phyloP scores from a whole-genome alignment of 1,284 basidiomycete genomes.

The Puccinia triticina region DNA sequence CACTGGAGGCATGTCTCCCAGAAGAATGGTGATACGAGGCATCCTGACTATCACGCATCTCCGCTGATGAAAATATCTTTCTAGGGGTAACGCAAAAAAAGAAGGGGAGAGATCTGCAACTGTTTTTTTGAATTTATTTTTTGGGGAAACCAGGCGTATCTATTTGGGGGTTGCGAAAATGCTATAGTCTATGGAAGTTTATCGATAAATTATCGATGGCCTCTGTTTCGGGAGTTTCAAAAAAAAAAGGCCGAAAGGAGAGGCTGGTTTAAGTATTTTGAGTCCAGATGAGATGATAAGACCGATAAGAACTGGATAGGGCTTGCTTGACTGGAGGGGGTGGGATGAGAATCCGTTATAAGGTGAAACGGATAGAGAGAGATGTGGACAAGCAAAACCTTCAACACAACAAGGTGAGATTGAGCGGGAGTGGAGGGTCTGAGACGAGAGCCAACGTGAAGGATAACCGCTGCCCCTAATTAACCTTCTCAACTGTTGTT shows the following conservation, averaged over 20 bases:
- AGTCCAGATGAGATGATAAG: neutral
- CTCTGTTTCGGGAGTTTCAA: neutral
- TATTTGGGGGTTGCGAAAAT: neutral
- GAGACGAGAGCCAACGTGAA: neutral
- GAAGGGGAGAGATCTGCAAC: neutral
- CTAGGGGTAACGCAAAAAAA: neutral
- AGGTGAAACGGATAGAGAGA: too few species aligned
- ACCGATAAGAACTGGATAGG: neutral
- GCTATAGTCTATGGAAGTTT: constrained; percentile 1
- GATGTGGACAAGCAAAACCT: too few species aligned
- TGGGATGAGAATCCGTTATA: too few species aligned
- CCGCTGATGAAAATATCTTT: neutral
- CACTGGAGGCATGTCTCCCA: neutral
- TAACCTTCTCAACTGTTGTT: neutral
- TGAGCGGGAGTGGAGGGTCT: neutral
- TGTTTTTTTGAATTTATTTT: neutral
- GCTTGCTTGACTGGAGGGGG: neutral
- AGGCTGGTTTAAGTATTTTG: neutral
- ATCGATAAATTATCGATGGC: neutral
- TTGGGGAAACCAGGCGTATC: neutral
- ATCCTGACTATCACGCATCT: constrained; percentile 19
- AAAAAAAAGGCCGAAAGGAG: neutral
- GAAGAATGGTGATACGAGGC: neutral
- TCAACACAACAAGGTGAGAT: neutral
- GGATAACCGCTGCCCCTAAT: neutral